A percentile compares a stretch with the other conserved stretches of the same genome.
phyloP scores from a whole-genome alignment of 2,329 filamentous ascomycete species.

The Dothideomycetidae sp. region DNA sequence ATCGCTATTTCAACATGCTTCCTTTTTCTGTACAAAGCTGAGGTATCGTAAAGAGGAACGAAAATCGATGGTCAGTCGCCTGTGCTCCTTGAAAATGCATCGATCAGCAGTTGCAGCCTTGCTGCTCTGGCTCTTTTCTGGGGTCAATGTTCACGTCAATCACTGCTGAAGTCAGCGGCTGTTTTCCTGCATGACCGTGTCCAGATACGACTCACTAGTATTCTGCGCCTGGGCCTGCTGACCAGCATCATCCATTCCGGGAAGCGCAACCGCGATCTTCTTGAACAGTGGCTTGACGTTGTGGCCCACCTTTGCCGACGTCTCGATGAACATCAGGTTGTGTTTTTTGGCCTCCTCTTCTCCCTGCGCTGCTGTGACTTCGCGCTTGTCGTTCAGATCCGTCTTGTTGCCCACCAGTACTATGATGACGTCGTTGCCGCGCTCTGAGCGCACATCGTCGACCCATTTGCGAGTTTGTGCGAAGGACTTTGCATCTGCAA shows the following conservation, averaged over 20 bases:
- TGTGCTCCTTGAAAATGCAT: too few relatives aligned
- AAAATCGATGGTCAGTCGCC: too few relatives aligned
- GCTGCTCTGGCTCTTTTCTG: conserved; percentile 9
- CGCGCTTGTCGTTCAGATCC: conserved; percentile 92
- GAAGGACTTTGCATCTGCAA: conserved; percentile 76
- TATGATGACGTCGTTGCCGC: conserved; percentile 97
- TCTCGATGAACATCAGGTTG: conserved; percentile 98
- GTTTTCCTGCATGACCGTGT: too few relatives aligned
- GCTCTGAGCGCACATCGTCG: conserved; percentile 89
- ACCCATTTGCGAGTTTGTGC: conserved; percentile 99
- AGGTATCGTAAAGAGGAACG: neutral
- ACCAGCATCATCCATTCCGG: conserved; percentile 90
- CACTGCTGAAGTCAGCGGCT: conserved; percentile 10
- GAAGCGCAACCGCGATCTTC: conserved; percentile 93
- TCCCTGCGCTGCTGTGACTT: conserved; percentile 90
- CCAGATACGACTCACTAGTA: conserved; percentile 33
- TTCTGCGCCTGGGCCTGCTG: conserved; percentile 66
- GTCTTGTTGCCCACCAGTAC: conserved; percentile 99
- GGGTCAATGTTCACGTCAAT: conserved; percentile 14
- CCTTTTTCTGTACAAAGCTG: neutral
- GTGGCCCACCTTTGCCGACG: conserved; percentile 90
- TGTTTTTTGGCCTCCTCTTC: conserved; percentile 98
- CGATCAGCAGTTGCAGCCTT: conserved; percentile 11
- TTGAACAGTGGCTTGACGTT: conserved; percentile 97
- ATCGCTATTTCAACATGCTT: neutral